phyloP scores from a whole-genome alignment of 352 stramenopile genomes.

The Phytophthora cajani region DNA sequence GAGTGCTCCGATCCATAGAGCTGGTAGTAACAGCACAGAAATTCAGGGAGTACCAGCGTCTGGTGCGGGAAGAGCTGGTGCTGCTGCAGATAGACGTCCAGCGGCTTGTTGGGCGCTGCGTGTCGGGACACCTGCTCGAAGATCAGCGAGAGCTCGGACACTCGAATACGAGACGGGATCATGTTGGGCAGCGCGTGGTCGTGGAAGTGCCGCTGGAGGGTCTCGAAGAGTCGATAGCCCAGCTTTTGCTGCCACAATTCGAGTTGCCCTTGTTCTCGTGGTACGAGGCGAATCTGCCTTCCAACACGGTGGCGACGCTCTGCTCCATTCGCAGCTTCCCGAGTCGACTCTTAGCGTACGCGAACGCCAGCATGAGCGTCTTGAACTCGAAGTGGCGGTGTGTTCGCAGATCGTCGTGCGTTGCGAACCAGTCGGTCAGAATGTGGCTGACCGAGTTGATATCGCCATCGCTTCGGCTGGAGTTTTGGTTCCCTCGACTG shows the following conservation, averaged over 20 bases:
- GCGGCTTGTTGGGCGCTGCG: constrained; percentile 49
- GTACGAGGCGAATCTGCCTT: constrained; percentile 61
- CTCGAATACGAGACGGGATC: constrained; percentile 59
- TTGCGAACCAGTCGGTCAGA: constrained; percentile 60
- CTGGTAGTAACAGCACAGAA: constrained; percentile 77
- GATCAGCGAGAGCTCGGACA: constrained; percentile 44
- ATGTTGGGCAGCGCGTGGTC: constrained; percentile 53
- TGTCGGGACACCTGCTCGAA: constrained; percentile 53
- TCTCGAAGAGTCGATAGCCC: constrained; percentile 61
- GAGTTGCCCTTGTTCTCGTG: constrained; percentile 65
- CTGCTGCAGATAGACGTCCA: constrained; percentile 69
- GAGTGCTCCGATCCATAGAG: constrained; percentile 54
- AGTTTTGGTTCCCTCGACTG: not conserved
- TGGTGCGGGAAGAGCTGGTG: constrained; percentile 54
- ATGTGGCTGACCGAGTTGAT: constrained; percentile 17
- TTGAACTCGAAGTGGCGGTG: constrained; percentile 64
- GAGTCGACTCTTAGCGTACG: constrained; percentile 50
- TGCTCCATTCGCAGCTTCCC: constrained; percentile 58
- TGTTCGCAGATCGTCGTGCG: constrained; percentile 51
- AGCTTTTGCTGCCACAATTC: constrained; percentile 78
- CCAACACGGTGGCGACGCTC: constrained; percentile 52
- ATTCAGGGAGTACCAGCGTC: constrained; percentile 61
- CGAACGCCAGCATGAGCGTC: constrained; percentile 62
- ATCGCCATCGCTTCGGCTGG: not conserved
- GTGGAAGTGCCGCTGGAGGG: constrained; percentile 64